Base-by-base conservation (phyloP, 2,329 filamentous ascomycete genomes). In the Chaetomiaceae sp. region DNA sequence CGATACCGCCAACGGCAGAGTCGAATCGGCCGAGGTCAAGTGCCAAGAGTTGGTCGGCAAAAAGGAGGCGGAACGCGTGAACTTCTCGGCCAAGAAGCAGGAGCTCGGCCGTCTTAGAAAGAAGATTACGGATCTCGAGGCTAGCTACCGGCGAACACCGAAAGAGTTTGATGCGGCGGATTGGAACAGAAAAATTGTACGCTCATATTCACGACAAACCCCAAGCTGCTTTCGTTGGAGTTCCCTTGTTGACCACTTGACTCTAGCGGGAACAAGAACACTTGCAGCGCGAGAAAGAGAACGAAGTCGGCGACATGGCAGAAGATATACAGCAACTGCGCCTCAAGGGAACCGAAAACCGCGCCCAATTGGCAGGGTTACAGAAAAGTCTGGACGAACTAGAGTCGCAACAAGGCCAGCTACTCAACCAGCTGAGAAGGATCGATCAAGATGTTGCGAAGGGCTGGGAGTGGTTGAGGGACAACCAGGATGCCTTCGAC, bases 391-490 rank as follows among this genome's bases (percentile, higher is more conserved):
- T 88, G 19, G 66, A 73, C 20, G 77, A 72, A 16, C 74, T 96
- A 13, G 77, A 89, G 44, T 92, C 89, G 1, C 81, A 87, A 59
- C 76, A 83, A 53, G 91, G 90, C 5, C 86, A 87, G 62, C 85
- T 89, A 58, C 73, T 86, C 49, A 80, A 70, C 43, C 81, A 85
- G 57, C 76, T 99, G 48, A 74, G 73, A 46, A 74, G 65, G 5
- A 14, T 77, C 0, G 86, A 84, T 10, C 64, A 64, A 0, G 87
- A 96, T 50, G 81, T 86, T 2, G 78, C 78, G 10, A 72, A 65
- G 57, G 89, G 84, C 2, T 96, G 89, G 83, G 75, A 83, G 37
- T 99, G 92, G 91, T 77, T 97, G 45, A 78, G 88, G 62, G 67
- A 81, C 2, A 82, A 99, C 64, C 77, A 77, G 53, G 65, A 76